Percentiles rank a stretch among this genome's conserved stretches.
phyloP scores from a whole-genome alignment of 177 flowering plant genomes.

The Vitis hybrid region DNA sequence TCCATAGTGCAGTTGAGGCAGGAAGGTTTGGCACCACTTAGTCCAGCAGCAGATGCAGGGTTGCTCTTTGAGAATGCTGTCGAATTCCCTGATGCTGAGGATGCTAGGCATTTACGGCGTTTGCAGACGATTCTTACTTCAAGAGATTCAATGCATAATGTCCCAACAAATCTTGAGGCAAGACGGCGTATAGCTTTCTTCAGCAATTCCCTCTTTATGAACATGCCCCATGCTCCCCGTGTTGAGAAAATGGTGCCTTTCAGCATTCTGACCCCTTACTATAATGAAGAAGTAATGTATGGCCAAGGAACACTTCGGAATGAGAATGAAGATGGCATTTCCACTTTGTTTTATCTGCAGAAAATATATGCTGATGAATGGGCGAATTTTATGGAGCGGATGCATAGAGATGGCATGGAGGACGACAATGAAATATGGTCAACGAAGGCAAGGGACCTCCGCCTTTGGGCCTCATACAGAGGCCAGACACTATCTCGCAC shows the following conservation, averaged over 20 bases:
- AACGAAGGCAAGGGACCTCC: slow-evolving; percentile 61
- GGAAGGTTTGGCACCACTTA: slow-evolving; percentile 56
- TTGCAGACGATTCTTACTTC: slow-evolving; percentile 73
- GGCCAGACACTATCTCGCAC: slow-evolving; percentile 96
- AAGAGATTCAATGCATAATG: slow-evolving; percentile 80
- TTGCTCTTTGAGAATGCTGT: slow-evolving; percentile 79
- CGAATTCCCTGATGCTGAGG: slow-evolving; percentile 49
- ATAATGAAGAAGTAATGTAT: slow-evolving; percentile 77
- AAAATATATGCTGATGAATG: slow-evolving; percentile 90
- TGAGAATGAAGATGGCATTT: slow-evolving; percentile 93
- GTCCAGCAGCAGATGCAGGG: slow-evolving; percentile 31
- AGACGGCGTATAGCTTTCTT: slow-evolving; percentile 74
- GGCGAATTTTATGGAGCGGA: slow-evolving; percentile 78
- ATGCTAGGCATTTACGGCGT: slow-evolving; percentile 59
- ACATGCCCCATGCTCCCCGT: slow-evolving; percentile 86
- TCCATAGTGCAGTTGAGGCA: slow-evolving; percentile 36
- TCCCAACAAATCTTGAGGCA: slow-evolving; percentile 90
- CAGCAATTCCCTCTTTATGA: slow-evolving; percentile 94
- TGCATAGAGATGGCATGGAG: slow-evolving; percentile 76
- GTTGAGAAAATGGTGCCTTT: slow-evolving; percentile 95
- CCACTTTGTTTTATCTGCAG: slow-evolving; percentile 85
- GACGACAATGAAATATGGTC: slow-evolving; percentile 69
- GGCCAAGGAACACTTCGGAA: slow-evolving; percentile 54
- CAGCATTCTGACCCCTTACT: slow-evolving; percentile 94
- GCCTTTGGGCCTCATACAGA: slow-evolving; percentile 95